phyloP scores from a whole-genome alignment of 2,329 filamentous ascomycete genomes.

The Pseudogymnoascus sp. region DNA sequence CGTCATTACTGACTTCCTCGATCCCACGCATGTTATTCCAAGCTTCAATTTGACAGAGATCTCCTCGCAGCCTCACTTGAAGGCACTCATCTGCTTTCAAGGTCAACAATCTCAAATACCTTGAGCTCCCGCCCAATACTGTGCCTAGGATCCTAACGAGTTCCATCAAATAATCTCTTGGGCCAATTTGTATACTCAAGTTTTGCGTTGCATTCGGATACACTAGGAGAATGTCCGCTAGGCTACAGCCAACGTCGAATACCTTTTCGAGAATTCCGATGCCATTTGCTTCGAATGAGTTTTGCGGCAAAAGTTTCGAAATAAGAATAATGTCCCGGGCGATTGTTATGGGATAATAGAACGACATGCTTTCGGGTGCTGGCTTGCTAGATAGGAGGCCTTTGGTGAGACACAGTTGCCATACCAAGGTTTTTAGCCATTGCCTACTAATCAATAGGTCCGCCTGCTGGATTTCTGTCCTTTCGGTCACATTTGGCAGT shows the following conservation, averaged over 20 bases:
- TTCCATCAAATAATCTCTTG: too few species aligned
- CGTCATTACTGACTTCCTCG: too few species aligned
- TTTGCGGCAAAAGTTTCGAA: constrained; percentile 18
- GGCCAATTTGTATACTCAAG: too few species aligned
- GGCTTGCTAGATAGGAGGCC: constrained; percentile 2
- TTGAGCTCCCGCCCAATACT: too few species aligned
- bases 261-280: constrained; percentile 29
- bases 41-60: too few species aligned
- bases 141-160: too few species aligned
- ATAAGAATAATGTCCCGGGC: constrained; percentile 40
- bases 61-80: not conserved
- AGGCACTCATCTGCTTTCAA: not conserved
- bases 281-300: constrained; percentile 28
- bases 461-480: constrained; percentile 12
- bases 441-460: constrained; percentile 18
- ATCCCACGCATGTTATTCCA: too few species aligned
- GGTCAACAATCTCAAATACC: constrained; percentile 5
- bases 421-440: constrained; percentile 19
- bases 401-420: constrained; percentile 18
- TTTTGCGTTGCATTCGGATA: too few species aligned
- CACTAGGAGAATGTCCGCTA: not conserved
- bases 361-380: constrained; percentile 29
- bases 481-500: too few species aligned
- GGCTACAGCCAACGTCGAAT: constrained; percentile 27
- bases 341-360: constrained; percentile 52